phyloP scores from a whole-genome alignment of 176 grass and related monocot species.

The Ensete glaucum region DNA sequence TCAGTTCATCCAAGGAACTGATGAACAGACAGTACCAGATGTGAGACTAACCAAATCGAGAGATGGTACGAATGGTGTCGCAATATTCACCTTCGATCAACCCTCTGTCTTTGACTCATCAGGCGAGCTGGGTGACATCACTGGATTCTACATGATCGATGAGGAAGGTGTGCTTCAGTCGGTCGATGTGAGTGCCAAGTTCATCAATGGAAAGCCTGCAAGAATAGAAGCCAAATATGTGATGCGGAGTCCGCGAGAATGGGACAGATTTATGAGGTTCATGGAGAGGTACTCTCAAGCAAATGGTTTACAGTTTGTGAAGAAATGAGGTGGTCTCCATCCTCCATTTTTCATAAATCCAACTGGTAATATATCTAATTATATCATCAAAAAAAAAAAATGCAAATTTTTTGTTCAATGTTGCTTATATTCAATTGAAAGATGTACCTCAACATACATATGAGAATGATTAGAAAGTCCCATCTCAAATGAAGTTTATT shows the following conservation, averaged over 20 bases:
- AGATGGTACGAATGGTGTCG: constrained; percentile 70
- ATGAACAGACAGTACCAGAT: constrained; percentile 90
- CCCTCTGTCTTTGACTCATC: constrained; percentile 89
- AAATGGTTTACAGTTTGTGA: constrained; percentile 78
- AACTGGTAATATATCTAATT: no score
- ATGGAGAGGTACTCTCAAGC: constrained; percentile 92
- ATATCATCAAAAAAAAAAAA: no score
- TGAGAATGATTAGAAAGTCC: no score
- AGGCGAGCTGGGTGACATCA: constrained; percentile 85
- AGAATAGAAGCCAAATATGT: constrained; percentile 70
- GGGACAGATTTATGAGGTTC: constrained; percentile 92
- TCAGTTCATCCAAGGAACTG: constrained; percentile 91
- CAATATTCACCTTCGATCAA: constrained; percentile 68
- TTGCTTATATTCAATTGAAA: no score
- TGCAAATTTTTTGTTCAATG: no score
- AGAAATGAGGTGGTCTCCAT: constrained; percentile 32
- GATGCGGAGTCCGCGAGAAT: constrained; percentile 52
- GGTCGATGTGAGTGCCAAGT: constrained; percentile 81
- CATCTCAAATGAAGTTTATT: neutral
- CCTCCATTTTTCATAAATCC: neutral
- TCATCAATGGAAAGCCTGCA: constrained; percentile 71
- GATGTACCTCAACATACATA: no score
- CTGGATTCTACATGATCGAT: constrained; percentile 80
- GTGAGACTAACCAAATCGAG: constrained; percentile 83
- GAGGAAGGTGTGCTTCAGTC: constrained; percentile 75